Evolutionary conservation across 768 basidiomycete genomes (phyloP), one percentile per base, ranked within the genome.

Genomic region (Mycena floridula): DNA sequence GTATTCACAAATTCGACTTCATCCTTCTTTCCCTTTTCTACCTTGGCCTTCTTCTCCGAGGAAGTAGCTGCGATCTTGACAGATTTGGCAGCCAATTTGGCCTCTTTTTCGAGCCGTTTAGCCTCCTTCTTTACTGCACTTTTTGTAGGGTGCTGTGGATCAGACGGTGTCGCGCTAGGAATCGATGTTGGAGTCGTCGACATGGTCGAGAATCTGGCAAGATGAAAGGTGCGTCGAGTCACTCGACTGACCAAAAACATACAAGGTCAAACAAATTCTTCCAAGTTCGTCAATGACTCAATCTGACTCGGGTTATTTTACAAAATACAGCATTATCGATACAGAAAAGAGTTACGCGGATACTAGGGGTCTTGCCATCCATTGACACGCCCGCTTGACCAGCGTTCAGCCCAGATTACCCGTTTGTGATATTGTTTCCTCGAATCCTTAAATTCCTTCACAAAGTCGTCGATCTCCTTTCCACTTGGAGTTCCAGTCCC

Each of bases 351-450:
- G n/a, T n/a, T n/a, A n/a, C n/a, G n/a, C n/a, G n/a, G n/a, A n/a
- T n/a, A n/a, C n/a, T n/a, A n/a, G n/a, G n/a, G n/a, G n/a, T n/a
- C n/a, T n/a, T n/a, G n/a, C n/a, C n/a, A n/a, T n/a, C n/a, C n/a
- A n/a, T n/a, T n/a, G 6, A 97, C 91, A 53, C 90, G 83, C 2
- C 89, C 89, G 25, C 77, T 73, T 1, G 81, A 70, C 91, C 94
- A 97, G 53, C 84, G 72, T 58, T 92, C 88, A 15, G 81, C 79
- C 88, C 90, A 96, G 59, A 95, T 82, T 2, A 82, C 82, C 15
- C 94, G 74, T 64, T 95, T 96, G 61, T 98, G 94, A 62, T 92
- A 97, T n/a, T 75, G 73, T 65, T 90, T 94, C 51, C 95, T 68
- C 30, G 81, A 60, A 42, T 92, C 90, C 57, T 85, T 89, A 67